Base-by-base conservation (phyloP, 2,329 filamentous ascomycete genomes). In the Raffaelea albimanens region DNA sequence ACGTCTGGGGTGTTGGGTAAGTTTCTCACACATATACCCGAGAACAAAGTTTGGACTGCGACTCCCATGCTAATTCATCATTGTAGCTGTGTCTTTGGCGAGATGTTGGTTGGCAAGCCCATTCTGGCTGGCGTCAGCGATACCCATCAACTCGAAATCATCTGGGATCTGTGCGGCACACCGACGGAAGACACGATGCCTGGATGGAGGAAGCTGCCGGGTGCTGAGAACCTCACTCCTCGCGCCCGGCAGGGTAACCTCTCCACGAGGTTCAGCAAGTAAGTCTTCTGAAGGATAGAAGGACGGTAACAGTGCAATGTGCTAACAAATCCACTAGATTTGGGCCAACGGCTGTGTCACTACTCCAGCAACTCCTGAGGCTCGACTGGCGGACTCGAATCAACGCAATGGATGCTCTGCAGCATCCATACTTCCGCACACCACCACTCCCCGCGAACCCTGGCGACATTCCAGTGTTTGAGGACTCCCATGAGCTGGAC, bases 1-100 rank as follows among this genome's bases (percentile, higher is more conserved):
- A 98, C 65, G 81, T 98, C 68, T 98, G 93, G 93, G 93, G 93
- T 57, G 91, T 96, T 56, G 93, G 91, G 85, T 90, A 72, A 70
- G 80, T 63, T 25, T 20, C 18, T 45, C 45, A 14, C 25, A 19
- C 45, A 16, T 22, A n/a, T 40, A 21, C 33, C 40, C 21, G 13
- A 13, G 13, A 29, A 29, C 7, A n/a, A n/a, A n/a, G n/a, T 29
- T 13, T 29, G 7, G 25, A 29, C 7, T 29, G 13, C 13, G 25
- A 7, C 25, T 13, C 7, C 13, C 25, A 13, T 29, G 25, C 25
- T 29, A 29, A 29, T 47, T 10, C 44, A 40, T 43, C 7, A 8
- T 52, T n/a, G 25, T 14, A 89, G 85, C n/a, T 98, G 93, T 61
- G 89, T 98, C 2, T 96, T 98, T 66, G 93, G 89, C 45, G 93